phyloP scores from a whole-genome alignment of 306 rosid genomes.

The Erythrophleum fordii region DNA sequence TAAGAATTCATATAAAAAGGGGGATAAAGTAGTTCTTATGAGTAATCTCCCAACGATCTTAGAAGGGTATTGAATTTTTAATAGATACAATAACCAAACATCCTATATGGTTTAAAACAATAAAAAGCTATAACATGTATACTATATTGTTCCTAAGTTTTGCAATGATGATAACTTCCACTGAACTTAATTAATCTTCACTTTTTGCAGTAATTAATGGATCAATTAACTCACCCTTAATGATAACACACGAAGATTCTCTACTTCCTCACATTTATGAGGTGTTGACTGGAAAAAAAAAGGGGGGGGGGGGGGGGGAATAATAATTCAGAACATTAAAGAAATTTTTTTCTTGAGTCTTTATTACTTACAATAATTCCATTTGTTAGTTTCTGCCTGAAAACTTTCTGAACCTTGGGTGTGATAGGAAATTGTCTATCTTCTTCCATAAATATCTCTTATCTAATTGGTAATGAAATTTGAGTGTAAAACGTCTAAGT shows the following conservation, averaged over 20 bases:
- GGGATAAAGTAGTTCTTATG: background rate
- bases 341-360: background rate
- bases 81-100: background rate
- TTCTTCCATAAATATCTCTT: background rate
- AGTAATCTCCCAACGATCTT: background rate
- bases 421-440: background rate
- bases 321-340: background rate
- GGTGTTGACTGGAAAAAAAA: background rate
- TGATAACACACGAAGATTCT: background rate
- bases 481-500: background rate
- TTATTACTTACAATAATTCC: background rate
- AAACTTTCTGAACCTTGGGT: background rate
- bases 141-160: background rate
- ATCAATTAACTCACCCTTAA: background rate
- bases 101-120: background rate
- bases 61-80: background rate
- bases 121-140: background rate
- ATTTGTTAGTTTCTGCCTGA: background rate
- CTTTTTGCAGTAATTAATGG: background rate
- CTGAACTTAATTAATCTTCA: slow-evolving; percentile 1
- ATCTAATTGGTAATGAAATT: background rate
- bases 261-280: background rate
- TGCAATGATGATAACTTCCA: background rate
- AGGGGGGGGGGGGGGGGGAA: too few species aligned
- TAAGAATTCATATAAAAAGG: background rate